A percentile compares a stretch with the other conserved stretches of the same genome.
Conservation (phyloP, 2,329 filamentous ascomycete genomes). For the Monosporascus sp. region DNA sequence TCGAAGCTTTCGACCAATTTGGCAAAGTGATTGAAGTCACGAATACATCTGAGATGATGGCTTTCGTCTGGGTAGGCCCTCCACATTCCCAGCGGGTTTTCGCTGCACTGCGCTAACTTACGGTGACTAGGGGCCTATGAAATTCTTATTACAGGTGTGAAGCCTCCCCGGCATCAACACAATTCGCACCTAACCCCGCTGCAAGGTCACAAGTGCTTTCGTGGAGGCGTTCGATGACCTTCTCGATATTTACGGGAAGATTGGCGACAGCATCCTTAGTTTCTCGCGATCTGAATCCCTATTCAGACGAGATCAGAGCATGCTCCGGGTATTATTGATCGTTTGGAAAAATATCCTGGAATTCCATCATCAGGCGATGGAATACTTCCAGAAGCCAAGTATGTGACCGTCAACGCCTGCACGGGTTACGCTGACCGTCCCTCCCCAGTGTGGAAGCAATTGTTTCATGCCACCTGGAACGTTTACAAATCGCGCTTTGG, state of each 20-base stretch:
- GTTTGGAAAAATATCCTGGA: slow-evolving; percentile 16
- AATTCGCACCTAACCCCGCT: background rate
- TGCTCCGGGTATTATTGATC: slow-evolving; percentile 6
- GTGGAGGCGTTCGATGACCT: slow-evolving; percentile 10
- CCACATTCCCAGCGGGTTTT: background rate
- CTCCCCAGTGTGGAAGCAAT: slow-evolving; percentile 18
- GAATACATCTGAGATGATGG: slow-evolving; percentile 14
- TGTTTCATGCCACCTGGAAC: slow-evolving; percentile 22
- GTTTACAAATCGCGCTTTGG: slow-evolving; percentile 12
- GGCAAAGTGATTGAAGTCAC: slow-evolving; percentile 15
- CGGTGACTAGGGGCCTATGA: slow-evolving; percentile 8
- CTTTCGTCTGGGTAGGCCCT: slow-evolving; percentile 20
- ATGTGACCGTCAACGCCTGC: background rate
- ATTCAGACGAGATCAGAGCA: slow-evolving; percentile 10
- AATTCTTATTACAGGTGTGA: slow-evolving; percentile 12
- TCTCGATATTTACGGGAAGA: slow-evolving; percentile 2
- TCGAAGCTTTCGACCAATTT: slow-evolving; percentile 21
- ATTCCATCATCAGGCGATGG: slow-evolving; percentile 12
- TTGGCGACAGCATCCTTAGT: slow-evolving; percentile 18
- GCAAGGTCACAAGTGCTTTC: slow-evolving; percentile 1
- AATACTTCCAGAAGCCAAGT: slow-evolving; percentile 15
- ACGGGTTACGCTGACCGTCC: too few relatives aligned
- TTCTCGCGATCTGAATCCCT: slow-evolving; percentile 14
- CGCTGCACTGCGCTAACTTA: background rate
- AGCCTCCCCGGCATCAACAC: background rate